phyloP scores from a whole-genome alignment of 1,284 basidiomycete species.

The Cryptococcus neoformans region DNA sequence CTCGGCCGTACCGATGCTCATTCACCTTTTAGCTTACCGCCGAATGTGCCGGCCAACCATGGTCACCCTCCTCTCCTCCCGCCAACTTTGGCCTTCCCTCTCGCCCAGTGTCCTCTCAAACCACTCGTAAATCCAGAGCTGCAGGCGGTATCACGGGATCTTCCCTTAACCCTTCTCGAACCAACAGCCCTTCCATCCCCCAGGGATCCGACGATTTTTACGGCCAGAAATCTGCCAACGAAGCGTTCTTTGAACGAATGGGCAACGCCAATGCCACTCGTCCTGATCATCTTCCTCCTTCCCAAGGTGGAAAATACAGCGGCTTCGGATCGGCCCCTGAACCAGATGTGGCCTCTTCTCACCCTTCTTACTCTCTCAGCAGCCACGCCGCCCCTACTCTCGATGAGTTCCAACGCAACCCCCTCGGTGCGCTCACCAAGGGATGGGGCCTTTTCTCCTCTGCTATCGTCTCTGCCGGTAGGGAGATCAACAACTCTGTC shows the following conservation, averaged over 20 bases:
- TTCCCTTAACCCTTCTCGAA: conserved; percentile 11
- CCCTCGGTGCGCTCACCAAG: conserved; percentile 44
- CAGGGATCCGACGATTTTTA: background rate
- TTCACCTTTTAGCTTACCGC: conserved; percentile 33
- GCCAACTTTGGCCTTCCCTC: conserved; percentile 27
- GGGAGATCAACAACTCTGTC: conserved; percentile 46
- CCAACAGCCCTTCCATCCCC: conserved; percentile 11
- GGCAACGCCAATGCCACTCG: conserved; percentile 42
- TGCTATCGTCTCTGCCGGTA: conserved; percentile 38
- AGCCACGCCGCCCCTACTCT: conserved; percentile 44
- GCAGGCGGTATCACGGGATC: conserved; percentile 11
- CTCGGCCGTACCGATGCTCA: background rate
- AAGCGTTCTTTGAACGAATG: conserved; percentile 49
- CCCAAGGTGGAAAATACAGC: conserved; percentile 47
- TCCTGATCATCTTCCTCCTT: conserved; percentile 45
- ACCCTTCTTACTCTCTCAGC: conserved; percentile 41
- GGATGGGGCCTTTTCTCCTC: conserved; percentile 50
- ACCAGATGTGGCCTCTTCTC: conserved; percentile 17
- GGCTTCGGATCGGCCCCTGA: conserved; percentile 47
- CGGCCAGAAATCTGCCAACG: conserved; percentile 32
- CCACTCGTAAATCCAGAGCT: conserved; percentile 45
- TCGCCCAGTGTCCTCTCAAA: conserved; percentile 41
- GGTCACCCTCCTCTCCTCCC: conserved; percentile 45
- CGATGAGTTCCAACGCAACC: conserved; percentile 46
- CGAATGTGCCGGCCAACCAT: conserved; percentile 42